Evolutionary conservation across 805 yeast genomes (phyloP), one percentile per base, ranked within the genome.

Genomic region (Candida khao-thaluensis): DNA sequence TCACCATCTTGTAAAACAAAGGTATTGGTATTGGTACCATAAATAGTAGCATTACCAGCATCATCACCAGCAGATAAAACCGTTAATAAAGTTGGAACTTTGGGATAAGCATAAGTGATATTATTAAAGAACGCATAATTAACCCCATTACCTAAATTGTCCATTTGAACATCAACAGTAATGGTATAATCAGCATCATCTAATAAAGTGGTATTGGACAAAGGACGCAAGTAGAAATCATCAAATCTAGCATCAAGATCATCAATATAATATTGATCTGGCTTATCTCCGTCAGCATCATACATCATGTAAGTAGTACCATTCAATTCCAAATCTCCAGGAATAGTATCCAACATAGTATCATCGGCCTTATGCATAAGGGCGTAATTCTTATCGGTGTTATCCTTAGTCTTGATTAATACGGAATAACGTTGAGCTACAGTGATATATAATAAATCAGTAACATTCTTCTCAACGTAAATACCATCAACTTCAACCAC

Each of bases 401-500:
- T 48, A 2, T 56, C 40, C 53, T 79, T 79, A 6, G 93, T 75
- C 26, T 70, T 73, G 12, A 88, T 62, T 45, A 87, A 62, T 1
- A 86, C 82, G 27, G 86, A 72, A 55, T 83, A 77, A 54, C 97
- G 70, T 64, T 90, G 96, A 7, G 91, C 96, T 15, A 84, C 88
- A 0, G 91, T 73, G 26, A 85, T 52, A 53, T 83, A 82, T 21
- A 83, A 47, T 56, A 77, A 66, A 21, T 76, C 71, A 4, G 82
- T 74, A 2, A 60, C 65, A 34, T 69, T 66, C 2, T 85, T 85
- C 45, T 81, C 70, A 17, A 80, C 80, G 41, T 71, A 79, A 14
- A 79, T 74, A 34, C 74, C 74, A 48, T 69, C 74, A 11, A 65
- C 64, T 48, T 69, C 74, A 27, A 69, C 72, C 24, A 69, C 54